Evolutionary conservation across 140 eudicot genomes (phyloP).

Genomic region (Anethum foeniculum): DNA sequence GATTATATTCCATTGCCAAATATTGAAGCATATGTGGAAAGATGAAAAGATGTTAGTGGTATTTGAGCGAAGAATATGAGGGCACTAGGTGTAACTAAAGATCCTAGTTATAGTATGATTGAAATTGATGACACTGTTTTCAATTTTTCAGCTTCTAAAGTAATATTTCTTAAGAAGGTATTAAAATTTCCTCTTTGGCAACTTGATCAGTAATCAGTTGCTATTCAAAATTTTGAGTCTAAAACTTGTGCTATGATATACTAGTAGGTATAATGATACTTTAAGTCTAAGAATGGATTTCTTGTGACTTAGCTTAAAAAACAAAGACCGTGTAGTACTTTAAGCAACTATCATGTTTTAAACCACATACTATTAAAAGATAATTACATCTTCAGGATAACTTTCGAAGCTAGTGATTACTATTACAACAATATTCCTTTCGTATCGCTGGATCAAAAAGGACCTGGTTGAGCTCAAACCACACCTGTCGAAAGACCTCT

Average conservation of each 20-base stretch:
- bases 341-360: neutral
- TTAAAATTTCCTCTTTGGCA: neutral
- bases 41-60: neutral
- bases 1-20: neutral
- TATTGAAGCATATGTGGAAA: neutral
- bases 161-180: neutral
- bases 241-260: neutral
- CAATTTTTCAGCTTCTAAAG: neutral
- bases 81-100: neutral
- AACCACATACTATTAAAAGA: neutral
- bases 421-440: slow-evolving; percentile 13
- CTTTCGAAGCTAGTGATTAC: neutral
- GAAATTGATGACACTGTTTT: neutral
- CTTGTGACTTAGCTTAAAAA: neutral
- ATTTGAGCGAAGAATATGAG: neutral
- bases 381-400: neutral
- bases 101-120: neutral
- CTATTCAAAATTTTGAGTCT: neutral
- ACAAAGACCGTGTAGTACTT: neutral
- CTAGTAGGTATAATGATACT: neutral
- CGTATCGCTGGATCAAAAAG: slow-evolving; percentile 23
- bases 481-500: slow-evolving; percentile 65
- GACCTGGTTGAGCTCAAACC: slow-evolving; percentile 42
- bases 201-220: neutral
- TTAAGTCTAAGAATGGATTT: neutral